These are phyloP conservation scores for Turritis glabra DNA, from an alignment of 345 rosid species.

Conservation along the genomic window DNA sequence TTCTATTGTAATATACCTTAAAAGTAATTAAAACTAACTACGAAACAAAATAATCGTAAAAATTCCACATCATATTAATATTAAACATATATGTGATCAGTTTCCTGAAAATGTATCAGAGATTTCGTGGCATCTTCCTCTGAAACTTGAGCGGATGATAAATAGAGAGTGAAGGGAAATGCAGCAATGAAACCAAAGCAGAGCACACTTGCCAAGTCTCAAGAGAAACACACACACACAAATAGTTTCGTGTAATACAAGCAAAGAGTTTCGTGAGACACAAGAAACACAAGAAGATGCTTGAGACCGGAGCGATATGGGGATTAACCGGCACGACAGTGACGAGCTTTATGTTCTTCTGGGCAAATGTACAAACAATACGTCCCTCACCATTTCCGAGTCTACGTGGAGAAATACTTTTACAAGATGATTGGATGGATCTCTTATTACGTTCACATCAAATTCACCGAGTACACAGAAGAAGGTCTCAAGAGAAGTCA, in stretches of 20 bases:
- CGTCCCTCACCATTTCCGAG: constrained; percentile 36
- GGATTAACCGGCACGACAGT: too few species aligned
- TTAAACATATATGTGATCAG: too few species aligned
- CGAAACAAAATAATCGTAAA: background rate
- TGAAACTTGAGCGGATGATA: too few species aligned
- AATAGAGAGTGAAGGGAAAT: too few species aligned
- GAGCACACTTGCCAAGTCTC: too few species aligned
- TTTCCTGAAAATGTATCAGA: too few species aligned
- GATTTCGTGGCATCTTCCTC: too few species aligned
- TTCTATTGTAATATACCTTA: background rate
- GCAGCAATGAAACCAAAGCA: too few species aligned
- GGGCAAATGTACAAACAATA: constrained; percentile 35
- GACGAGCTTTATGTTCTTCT: constrained; percentile 35
- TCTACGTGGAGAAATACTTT: constrained; percentile 1
- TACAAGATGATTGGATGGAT: constrained; percentile 21
- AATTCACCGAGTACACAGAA: constrained; percentile 42
- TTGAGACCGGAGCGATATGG: constrained; percentile 28
- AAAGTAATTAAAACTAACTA: background rate
- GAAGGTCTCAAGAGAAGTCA: constrained; percentile 39
- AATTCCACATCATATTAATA: constrained; percentile 9
- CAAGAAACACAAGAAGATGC: too few species aligned
- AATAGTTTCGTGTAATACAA: too few species aligned
- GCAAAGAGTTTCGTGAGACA: too few species aligned
- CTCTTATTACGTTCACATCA: constrained; percentile 42
- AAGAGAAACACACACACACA: too few species aligned